Evolutionary conservation across 2,329 filamentous ascomycete genomes (phyloP).

Genomic region (Ceratocystis harringtonii): DNA sequence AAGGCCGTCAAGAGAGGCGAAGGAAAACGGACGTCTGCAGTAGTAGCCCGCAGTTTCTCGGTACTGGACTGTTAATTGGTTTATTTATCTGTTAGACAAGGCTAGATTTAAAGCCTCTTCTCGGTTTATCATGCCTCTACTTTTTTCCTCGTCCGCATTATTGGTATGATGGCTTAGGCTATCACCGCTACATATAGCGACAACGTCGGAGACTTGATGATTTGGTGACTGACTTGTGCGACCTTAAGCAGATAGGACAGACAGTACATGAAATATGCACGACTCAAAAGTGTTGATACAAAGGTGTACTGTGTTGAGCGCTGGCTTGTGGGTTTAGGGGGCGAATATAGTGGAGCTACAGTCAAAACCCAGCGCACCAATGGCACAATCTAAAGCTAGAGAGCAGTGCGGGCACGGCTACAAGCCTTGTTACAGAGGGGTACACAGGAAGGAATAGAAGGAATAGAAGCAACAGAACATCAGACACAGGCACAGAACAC

Average conservation of each 20-base stretch:
- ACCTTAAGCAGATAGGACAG: neutral
- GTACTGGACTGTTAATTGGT: neutral
- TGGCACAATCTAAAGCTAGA: neutral
- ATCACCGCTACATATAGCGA: neutral
- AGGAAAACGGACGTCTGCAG: neutral
- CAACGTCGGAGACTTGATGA: neutral
- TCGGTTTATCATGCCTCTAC: no score
- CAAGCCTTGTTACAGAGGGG: no score
- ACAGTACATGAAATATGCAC: neutral
- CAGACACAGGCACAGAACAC: neutral
- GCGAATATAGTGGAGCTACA: no score
- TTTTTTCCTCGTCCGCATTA: no score
- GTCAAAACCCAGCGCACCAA: neutral
- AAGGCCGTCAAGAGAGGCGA: neutral
- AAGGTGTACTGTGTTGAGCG: neutral
- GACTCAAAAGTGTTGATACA: neutral
- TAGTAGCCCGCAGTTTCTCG: neutral
- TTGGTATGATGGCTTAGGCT: neutral
- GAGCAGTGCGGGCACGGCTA: neutral
- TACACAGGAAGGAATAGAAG: neutral
- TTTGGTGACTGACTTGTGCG: no score
- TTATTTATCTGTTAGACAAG: no score
- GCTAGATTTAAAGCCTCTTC: no score
- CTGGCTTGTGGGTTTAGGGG: neutral
- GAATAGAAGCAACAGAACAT: neutral